These are phyloP conservation scores for Trametes coccinea DNA, from an alignment of 768 basidiomycete genomes.

Conservation along the genomic window DNA sequence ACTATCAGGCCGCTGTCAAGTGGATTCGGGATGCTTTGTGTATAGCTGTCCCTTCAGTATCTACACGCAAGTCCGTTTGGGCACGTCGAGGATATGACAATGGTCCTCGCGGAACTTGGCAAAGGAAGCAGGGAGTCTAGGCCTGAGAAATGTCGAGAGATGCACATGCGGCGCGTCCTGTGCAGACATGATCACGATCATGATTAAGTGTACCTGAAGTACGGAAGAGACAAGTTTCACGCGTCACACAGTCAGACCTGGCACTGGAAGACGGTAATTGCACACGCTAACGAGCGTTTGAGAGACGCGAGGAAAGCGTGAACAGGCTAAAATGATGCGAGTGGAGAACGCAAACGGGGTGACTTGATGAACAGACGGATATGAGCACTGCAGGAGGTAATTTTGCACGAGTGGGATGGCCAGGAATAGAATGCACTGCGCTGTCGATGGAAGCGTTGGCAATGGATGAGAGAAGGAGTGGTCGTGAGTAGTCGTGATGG, in stretches of 20 bases:
- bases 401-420: background rate
- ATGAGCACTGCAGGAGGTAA: background rate
- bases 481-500: slow-evolving; percentile 21
- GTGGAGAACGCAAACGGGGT: slow-evolving; percentile 16
- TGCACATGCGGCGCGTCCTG: slow-evolving; percentile 8
- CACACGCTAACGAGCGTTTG: background rate
- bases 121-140: background rate
- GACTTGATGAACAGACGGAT: slow-evolving; percentile 9
- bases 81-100: too few relatives aligned
- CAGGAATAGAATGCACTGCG: background rate
- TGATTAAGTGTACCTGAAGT: slow-evolving; percentile 8
- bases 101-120: too few relatives aligned
- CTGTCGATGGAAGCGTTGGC: background rate
- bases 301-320: background rate
- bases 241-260: background rate
- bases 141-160: background rate
- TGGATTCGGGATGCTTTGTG: too few relatives aligned
- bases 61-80: too few relatives aligned
- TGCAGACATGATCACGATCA: slow-evolving; percentile 14
- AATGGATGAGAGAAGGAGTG: background rate
- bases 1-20: background rate
- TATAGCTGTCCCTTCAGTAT: too few relatives aligned
- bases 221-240: slow-evolving; percentile 1
- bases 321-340: slow-evolving; percentile 4
- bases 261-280: background rate